These are phyloP conservation scores for Pythium volutum DNA, from an alignment of 352 stramenopile genomes.

Conservation along the genomic window DNA sequence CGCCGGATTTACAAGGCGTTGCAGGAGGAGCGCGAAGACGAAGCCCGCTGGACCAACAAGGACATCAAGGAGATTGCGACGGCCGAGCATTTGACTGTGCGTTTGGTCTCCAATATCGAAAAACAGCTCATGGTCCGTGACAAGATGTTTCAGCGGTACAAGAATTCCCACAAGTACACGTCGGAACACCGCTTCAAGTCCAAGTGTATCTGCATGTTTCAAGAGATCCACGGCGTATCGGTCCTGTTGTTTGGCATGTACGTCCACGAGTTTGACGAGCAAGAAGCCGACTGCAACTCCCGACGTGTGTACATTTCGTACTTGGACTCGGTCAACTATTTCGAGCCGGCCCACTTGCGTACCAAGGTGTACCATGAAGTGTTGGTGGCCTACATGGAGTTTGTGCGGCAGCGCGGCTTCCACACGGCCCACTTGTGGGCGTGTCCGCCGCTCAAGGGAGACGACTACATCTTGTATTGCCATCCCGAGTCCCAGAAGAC, in stretches of 20 bases:
- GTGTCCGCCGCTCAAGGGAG: conserved; percentile 98
- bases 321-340: conserved; percentile 99
- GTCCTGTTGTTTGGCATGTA: conserved; percentile 99
- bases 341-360: conserved; percentile 94
- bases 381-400: conserved; percentile 97
- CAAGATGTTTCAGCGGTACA: conserved; percentile 95
- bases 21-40: conserved; percentile 84
- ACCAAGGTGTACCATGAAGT: conserved; percentile 99
- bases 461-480: conserved; percentile 99
- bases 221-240: conserved; percentile 99
- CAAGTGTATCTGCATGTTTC: conserved; percentile 99
- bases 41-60: conserved; percentile 78
- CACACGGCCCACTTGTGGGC: conserved; percentile 99
- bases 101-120: conserved; percentile 96
- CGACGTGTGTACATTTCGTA: conserved; percentile 98
- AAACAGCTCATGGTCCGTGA: conserved; percentile 94
- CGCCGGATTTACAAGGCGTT: conserved; percentile 88
- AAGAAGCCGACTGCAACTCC: conserved; percentile 94
- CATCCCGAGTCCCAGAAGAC: conserved; percentile 99
- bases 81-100: conserved; percentile 91
- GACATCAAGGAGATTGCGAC: conserved; percentile 89
- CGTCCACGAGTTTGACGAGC: conserved; percentile 99
- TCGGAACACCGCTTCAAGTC: conserved; percentile 92
- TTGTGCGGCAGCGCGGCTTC: conserved; percentile 96
- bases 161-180: conserved; percentile 87